Base-by-base conservation (phyloP, 768 basidiomycete genomes). In the Trametes cubensis region DNA sequence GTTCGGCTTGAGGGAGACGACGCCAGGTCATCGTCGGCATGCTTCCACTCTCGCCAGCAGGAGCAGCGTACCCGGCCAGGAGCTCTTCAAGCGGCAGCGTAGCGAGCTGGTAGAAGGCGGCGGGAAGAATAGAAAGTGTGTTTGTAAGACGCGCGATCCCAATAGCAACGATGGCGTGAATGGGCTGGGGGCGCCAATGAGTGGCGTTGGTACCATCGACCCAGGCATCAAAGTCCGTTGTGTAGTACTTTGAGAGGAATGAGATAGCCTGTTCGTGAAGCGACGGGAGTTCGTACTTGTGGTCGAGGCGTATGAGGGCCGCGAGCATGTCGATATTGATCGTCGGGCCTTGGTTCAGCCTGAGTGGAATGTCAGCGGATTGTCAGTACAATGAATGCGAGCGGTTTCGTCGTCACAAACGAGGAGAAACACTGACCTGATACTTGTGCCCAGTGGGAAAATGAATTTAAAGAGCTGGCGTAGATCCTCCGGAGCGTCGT, bases 241-340 rank as follows among this genome's bases (percentile, higher is more conserved):
- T 40, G 23, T 57, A 57, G 46, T 40, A 48, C 3, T 20, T 39
- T 15, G n/a, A 17, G 4, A 56, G 13, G 10, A 18, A 21, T 10
- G 21, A 23, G 18, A 57, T 5, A 5, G 56, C 34, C 21, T 57
- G 42, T 6, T 21, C 5, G 14, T n/a, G 23, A 15, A 62, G 48
- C 4, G 40, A 55, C 15, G 34, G 42, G 20, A 57, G 17, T 13
- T 51, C 48, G n/a, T 62, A 62, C 26, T 62, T 62, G 61, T 62
- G 61, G 13, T 28, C 55, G 2, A 62, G 23, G 17, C 61, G 47
- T 10, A 48, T 39, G 11, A 58, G 14, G 1, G 61, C 61, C 1
- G 39, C 25, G 18, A 62, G 39, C 20, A 30, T 21, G n/a, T 52
- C 38, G 14, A 60, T 51, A 44, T 30, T 13, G 30, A 39, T 6